phyloP scores from a whole-genome alignment of 805 yeast species.

The Candida golubevii region DNA sequence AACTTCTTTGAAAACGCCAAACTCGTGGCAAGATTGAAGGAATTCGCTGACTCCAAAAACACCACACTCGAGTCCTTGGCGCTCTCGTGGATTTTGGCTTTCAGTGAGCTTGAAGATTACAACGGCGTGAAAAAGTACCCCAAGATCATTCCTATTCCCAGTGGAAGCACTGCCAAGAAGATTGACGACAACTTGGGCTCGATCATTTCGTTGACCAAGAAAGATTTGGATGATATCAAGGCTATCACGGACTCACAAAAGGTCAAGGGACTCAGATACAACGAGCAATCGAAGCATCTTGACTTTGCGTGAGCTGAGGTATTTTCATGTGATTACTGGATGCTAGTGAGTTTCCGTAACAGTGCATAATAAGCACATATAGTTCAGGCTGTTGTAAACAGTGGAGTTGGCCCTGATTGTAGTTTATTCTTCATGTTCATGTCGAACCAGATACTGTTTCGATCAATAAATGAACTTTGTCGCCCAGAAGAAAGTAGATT shows the following conservation, averaged over 20 bases:
- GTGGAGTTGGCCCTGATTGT: too few relatives aligned
- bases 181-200: conserved; percentile 55
- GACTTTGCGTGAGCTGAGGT: conserved; percentile 6
- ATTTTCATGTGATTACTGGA: too few relatives aligned
- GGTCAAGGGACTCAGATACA: conserved; percentile 57
- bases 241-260: conserved; percentile 38
- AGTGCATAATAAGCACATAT: too few relatives aligned
- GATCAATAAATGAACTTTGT: too few relatives aligned
- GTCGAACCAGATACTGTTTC: too few relatives aligned
- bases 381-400: too few relatives aligned
- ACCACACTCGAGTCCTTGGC: conserved; percentile 55
- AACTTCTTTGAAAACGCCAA: conserved; percentile 49
- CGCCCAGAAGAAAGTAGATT: too few relatives aligned
- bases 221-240: conserved; percentile 52
- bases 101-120: conserved; percentile 58
- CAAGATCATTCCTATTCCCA: conserved; percentile 73
- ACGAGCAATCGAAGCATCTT: conserved; percentile 18
- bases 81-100: conserved; percentile 46
- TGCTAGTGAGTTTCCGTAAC: too few relatives aligned
- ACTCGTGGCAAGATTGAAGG: conserved; percentile 46
- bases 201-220: conserved; percentile 45
- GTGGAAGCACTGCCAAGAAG: conserved; percentile 58
- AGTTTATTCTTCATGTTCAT: too few relatives aligned
- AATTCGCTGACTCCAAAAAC: conserved; percentile 44
- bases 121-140: conserved; percentile 43